A percentile compares a stretch with the other conserved stretches of the same genome.
Evolutionary conservation across 352 stramenopile species (phyloP).

Genomic region (Globisporangium canariense): DNA sequence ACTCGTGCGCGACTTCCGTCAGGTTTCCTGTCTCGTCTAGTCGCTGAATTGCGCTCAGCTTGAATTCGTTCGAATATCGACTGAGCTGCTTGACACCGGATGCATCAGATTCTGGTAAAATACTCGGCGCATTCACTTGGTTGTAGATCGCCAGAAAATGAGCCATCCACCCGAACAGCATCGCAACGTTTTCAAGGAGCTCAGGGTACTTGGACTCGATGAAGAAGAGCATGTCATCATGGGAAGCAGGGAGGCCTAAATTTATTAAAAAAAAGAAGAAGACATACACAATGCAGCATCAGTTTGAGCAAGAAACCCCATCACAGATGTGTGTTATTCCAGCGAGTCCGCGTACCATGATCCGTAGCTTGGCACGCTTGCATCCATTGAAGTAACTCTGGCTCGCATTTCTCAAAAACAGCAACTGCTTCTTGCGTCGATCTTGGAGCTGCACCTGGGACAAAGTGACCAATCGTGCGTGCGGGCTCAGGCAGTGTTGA

Average conservation of each 20-base stretch:
- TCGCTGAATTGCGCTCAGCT: slow-evolving; percentile 17
- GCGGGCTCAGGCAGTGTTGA: not conserved
- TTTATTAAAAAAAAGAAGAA: not conserved
- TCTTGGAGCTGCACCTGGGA: not conserved
- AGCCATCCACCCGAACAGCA: slow-evolving; percentile 61
- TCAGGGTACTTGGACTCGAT: slow-evolving; percentile 59
- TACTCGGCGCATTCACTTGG: slow-evolving; percentile 19
- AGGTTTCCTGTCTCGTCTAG: slow-evolving; percentile 29
- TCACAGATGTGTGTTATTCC: not conserved
- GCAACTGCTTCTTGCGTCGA: not conserved
- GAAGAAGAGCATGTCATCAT: slow-evolving; percentile 66
- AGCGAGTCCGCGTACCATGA: slow-evolving; percentile 7
- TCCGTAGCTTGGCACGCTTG: slow-evolving; percentile 31
- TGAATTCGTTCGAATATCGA: slow-evolving; percentile 13
- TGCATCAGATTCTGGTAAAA: slow-evolving; percentile 10
- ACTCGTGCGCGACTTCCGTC: slow-evolving; percentile 33
- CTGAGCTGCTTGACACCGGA: slow-evolving; percentile 3
- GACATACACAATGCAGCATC: not conserved
- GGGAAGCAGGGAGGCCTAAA: slow-evolving; percentile 20
- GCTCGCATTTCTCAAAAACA: slow-evolving; percentile 37
- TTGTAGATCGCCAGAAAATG: slow-evolving; percentile 40
- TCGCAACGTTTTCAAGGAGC: slow-evolving; percentile 39
- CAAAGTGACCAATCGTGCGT: not conserved
- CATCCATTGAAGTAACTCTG: slow-evolving; percentile 55
- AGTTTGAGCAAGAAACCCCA: not conserved